Base-by-base conservation (phyloP, 2,329 filamentous ascomycete genomes). In the Verticillium klebahnii region DNA sequence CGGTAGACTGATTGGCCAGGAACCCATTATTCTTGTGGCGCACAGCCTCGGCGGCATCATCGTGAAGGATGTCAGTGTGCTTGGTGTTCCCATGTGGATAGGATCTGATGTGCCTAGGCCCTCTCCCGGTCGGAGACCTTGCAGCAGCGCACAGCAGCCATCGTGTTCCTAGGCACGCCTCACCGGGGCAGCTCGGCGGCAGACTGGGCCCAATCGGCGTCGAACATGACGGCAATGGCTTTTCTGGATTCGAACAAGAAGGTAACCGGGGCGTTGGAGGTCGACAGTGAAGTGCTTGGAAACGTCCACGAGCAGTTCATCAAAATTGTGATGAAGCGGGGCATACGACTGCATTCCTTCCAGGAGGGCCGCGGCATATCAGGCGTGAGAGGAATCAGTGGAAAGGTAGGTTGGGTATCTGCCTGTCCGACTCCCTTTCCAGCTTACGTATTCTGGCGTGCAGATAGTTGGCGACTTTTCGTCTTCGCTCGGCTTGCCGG, bases 161-260 rank as follows among this genome's bases (percentile, higher is more conserved):
- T 77, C 56, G 56, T 77, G 12, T 78, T 79, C 65, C 71, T 78
- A 3, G 75, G 76, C 25, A 78, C 75, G 7, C 76, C 76, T 17
- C 76, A 78, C 66, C 69, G 72, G 37, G 75, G 75, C 36, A 74
- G 71, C 61, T 50, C 52, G 2, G 62, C 59, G 23, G 71, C 73
- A 11, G 68, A 64, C 57, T 77, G 73, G 74, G 72, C 72, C 11
- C 60, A 65, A 34, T 71, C 76, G 29, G 72, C 69, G 9, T 69
- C 70, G 12, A 58, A 58, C 36, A 11, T 58, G 2, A 23, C 56
- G 5, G 34, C 34, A 7, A 9, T 40, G 2, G 36, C 56, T 8
- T 37, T 25, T 3, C 12, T 15, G 17, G 17, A 29, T 37, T 63
- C 72, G 3, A 74, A 76, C 64, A 74, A 72, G 62, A 68, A 64